A percentile compares a stretch with the other conserved stretches of the same genome.
Evolutionary conservation across 139 green algal species (phyloP).

Genomic region (Pseudopediastrum boryanum): DNA sequence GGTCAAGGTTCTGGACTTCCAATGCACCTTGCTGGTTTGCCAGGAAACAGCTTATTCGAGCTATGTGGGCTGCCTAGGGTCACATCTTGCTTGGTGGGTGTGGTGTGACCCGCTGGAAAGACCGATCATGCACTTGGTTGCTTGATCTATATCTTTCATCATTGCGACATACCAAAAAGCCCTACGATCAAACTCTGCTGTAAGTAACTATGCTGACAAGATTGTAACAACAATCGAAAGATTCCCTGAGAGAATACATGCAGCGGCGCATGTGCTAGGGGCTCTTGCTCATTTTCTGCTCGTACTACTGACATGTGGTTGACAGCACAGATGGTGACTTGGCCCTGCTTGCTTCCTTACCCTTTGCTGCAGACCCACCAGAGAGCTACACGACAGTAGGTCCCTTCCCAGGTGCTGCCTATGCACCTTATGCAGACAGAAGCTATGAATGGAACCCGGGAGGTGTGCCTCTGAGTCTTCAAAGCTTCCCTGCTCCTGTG

Average conservation of each 20-base stretch:
- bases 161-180: neutral
- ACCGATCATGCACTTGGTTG: neutral
- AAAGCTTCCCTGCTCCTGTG: slow-evolving; percentile 41
- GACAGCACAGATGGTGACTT: neutral
- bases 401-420: slow-evolving; percentile 41
- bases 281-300: neutral
- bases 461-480: slow-evolving; percentile 13
- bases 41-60: neutral
- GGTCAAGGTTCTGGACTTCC: neutral
- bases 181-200: neutral
- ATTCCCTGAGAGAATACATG: neutral
- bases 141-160: neutral
- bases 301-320: neutral
- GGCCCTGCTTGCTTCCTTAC: neutral
- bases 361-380: neutral
- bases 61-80: neutral
- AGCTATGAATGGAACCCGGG: slow-evolving; percentile 54
- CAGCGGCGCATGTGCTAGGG: neutral
- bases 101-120: neutral
- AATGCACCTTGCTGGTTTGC: neutral
- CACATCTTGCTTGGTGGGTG: neutral
- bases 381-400: slow-evolving; percentile 8
- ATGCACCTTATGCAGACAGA: slow-evolving; percentile 34
- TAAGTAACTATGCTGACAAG: neutral
- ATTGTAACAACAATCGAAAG: neutral